Conservation (phyloP, 78 protist species). For the Dictyostelium citrinum region DNA sequence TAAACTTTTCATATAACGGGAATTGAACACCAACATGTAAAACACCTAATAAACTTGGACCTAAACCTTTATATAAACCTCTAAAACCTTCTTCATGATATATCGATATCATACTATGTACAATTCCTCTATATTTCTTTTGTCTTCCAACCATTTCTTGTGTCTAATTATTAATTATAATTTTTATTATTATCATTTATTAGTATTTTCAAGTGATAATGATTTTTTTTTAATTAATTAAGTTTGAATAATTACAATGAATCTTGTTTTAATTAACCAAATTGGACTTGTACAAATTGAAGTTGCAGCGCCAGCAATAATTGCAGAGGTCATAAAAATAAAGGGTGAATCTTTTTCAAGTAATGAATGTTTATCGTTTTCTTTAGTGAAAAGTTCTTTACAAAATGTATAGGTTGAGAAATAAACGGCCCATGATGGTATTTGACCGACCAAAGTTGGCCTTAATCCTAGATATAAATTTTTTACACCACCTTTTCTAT, state of each 20-base stretch:
- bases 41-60: constrained; percentile 87
- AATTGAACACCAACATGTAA: constrained; percentile 91
- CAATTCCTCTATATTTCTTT: constrained; percentile 33
- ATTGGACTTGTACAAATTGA: constrained; percentile 73
- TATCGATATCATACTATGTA: constrained; percentile 64
- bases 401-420: constrained; percentile 75
- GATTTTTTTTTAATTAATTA: neutral
- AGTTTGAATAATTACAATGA: constrained; percentile 50
- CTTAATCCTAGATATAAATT: constrained; percentile 59
- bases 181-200: neutral
- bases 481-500: constrained; percentile 15
- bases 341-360: neutral
- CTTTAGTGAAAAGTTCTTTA: constrained; percentile 14
- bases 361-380: neutral
- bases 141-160: constrained; percentile 68
- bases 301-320: constrained; percentile 81
- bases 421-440: constrained; percentile 89
- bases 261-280: constrained; percentile 86
- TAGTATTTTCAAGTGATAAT: neutral
- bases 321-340: constrained; percentile 45
- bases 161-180: constrained; percentile 7
- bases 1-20: constrained; percentile 87
- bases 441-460: constrained; percentile 75
- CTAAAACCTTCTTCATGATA: constrained; percentile 71
- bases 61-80: constrained; percentile 85